phyloP scores from a whole-genome alignment of 768 basidiomycete genomes.

The Gelatoporia subvermispora region DNA sequence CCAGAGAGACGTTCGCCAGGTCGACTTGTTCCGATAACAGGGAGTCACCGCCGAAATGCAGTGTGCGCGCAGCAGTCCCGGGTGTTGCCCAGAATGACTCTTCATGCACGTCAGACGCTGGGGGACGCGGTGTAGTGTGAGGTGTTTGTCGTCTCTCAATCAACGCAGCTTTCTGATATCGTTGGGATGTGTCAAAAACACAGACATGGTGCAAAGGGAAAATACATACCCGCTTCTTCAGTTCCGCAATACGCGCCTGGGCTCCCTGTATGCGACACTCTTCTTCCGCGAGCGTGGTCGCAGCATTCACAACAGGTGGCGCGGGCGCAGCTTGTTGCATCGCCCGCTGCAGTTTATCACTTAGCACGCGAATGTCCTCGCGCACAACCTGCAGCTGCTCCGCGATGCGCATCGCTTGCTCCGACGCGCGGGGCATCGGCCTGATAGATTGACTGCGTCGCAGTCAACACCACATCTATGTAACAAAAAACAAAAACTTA shows the following conservation, averaged over 20 bases:
- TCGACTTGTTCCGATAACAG: conserved; percentile 61
- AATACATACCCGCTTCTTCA: conserved; percentile 32
- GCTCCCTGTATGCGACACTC: conserved; percentile 38
- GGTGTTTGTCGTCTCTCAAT: conserved; percentile 10
- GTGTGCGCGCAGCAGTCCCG: conserved; percentile 45
- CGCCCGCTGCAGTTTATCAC: conserved; percentile 36
- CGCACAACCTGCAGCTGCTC: conserved; percentile 34
- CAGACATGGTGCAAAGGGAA: not conserved
- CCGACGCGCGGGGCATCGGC: conserved; percentile 45
- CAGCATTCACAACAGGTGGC: conserved; percentile 18
- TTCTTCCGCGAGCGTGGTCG: conserved; percentile 32
- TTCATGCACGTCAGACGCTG: conserved; percentile 35
- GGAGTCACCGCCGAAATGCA: conserved; percentile 60
- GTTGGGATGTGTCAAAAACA: not conserved
- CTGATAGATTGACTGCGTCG: conserved; percentile 37
- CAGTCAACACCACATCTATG: not conserved
- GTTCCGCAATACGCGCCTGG: conserved; percentile 36
- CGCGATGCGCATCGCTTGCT: conserved; percentile 33
- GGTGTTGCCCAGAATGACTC: conserved; percentile 64
- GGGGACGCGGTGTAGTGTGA: conserved; percentile 17
- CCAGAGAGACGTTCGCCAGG: conserved; percentile 33
- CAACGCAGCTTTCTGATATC: conserved; percentile 11
- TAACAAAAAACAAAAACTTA: too few species aligned
- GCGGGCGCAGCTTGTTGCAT: conserved; percentile 19
- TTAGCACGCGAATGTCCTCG: conserved; percentile 31